Conservation (phyloP, 345 rosid species). For the Nasturtium officinale region DNA sequence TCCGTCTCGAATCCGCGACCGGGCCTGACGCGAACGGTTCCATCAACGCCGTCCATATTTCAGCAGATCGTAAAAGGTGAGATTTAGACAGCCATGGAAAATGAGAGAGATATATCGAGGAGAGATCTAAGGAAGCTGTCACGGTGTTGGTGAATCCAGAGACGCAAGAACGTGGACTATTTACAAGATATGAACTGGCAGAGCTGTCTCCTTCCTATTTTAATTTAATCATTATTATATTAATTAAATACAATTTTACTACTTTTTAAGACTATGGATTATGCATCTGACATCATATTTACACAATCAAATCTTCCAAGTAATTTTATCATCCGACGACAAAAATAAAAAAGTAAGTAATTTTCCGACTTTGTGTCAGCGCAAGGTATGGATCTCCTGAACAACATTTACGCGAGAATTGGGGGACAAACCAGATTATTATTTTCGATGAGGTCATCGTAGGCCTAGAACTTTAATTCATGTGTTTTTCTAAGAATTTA, state of each 20-base stretch:
- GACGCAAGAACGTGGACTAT: constrained; percentile 43
- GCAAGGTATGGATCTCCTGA: constrained; percentile 36
- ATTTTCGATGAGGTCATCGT: not conserved
- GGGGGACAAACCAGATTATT: not conserved
- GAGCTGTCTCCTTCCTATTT: constrained; percentile 33
- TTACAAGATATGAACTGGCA: constrained; percentile 36
- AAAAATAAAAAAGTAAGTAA: too few species aligned
- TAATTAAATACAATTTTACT: not conserved
- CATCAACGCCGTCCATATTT: constrained; percentile 82
- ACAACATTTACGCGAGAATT: not conserved
- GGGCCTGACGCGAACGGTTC: constrained; percentile 71
- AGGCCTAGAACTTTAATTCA: not conserved
- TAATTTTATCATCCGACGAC: constrained; percentile 2
- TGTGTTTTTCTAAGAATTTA: not conserved
- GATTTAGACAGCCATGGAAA: constrained; percentile 30
- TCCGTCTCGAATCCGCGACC: constrained; percentile 66
- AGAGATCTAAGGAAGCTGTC: constrained; percentile 28
- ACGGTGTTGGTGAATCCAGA: constrained; percentile 29
- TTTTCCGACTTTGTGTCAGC: constrained; percentile 12
- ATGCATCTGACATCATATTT: not conserved
- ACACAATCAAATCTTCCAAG: not conserved
- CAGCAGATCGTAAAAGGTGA: constrained; percentile 12
- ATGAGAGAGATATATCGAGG: constrained; percentile 20
- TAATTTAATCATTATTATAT: not conserved
- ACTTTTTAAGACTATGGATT: not conserved